Evolutionary conservation across 805 yeast genomes (phyloP).

Genomic region (Pichia phayaonensis): DNA sequence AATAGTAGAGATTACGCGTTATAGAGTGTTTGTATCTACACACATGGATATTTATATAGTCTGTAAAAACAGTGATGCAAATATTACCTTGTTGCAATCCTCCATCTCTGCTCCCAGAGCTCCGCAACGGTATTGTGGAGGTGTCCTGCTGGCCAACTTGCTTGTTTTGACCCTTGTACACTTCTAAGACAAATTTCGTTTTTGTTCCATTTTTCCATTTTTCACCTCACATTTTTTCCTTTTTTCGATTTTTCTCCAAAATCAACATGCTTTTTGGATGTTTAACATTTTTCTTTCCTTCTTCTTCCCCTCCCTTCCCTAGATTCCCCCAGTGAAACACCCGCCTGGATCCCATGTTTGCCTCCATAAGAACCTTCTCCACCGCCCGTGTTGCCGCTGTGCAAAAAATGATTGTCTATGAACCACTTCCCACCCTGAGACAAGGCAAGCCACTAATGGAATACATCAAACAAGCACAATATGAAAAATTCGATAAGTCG

Average conservation of each 20-base stretch:
- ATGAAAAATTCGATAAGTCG: slow-evolving; percentile 57
- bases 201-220: no score
- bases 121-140: no score
- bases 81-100: no score
- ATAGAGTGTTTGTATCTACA: no score
- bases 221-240: background rate
- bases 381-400: background rate
- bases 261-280: background rate
- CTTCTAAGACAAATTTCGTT: no score
- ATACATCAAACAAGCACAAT: slow-evolving; percentile 43
- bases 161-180: no score
- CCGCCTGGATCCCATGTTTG: background rate
- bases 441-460: slow-evolving; percentile 38
- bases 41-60: no score
- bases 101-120: no score
- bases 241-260: background rate
- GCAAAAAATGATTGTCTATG: slow-evolving; percentile 32
- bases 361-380: slow-evolving; percentile 6
- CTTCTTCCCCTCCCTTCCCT: background rate
- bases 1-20: background rate
- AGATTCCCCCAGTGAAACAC: background rate
- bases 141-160: no score
- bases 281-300: background rate
- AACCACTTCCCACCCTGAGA: slow-evolving; percentile 44
- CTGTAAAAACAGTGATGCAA: no score